Conservation (phyloP, 345 rosid genomes). For the Boechera retrofracta region DNA sequence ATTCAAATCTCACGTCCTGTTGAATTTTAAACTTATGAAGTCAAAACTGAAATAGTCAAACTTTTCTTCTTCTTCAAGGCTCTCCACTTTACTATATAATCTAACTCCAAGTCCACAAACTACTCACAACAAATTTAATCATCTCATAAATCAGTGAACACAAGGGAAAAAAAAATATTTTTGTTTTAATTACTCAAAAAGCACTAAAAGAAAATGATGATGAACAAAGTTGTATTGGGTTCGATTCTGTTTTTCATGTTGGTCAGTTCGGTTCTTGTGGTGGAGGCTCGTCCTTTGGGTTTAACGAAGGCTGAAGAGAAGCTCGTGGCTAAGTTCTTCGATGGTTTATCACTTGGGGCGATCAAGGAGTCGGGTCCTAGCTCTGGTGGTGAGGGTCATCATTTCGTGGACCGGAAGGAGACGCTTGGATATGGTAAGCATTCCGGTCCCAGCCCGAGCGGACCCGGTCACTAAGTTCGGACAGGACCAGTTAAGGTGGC, state of each 20-base stretch:
- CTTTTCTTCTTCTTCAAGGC: slow-evolving; percentile 34
- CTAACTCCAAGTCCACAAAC: slow-evolving; percentile 32
- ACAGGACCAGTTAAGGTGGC: slow-evolving; percentile 21
- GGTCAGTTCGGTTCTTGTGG: slow-evolving; percentile 31
- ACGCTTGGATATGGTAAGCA: slow-evolving; percentile 45
- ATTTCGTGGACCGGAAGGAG: slow-evolving; percentile 30
- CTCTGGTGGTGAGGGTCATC: slow-evolving; percentile 58
- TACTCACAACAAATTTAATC: slow-evolving; percentile 28
- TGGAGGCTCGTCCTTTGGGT: slow-evolving; percentile 55
- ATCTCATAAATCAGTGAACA: slow-evolving; percentile 7
- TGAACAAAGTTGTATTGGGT: slow-evolving; percentile 36
- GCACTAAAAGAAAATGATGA: slow-evolving; percentile 43
- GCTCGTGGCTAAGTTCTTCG: slow-evolving; percentile 46
- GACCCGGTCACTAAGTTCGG: slow-evolving; percentile 46
- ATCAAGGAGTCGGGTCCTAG: slow-evolving; percentile 59
- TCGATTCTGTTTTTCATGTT: slow-evolving; percentile 39
- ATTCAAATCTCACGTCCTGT: slow-evolving; percentile 31
- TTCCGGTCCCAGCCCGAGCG: slow-evolving; percentile 50
- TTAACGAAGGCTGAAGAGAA: slow-evolving; percentile 33
- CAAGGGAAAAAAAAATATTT: background rate
- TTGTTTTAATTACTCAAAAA: background rate
- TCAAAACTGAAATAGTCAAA: slow-evolving; percentile 21
- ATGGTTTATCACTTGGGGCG: slow-evolving; percentile 55
- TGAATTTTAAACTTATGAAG: slow-evolving; percentile 38
- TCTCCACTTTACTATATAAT: slow-evolving; percentile 34